phyloP scores from a whole-genome alignment of 2,329 filamentous ascomycete genomes.

The Monilinia vaccinii-corymbosi region DNA sequence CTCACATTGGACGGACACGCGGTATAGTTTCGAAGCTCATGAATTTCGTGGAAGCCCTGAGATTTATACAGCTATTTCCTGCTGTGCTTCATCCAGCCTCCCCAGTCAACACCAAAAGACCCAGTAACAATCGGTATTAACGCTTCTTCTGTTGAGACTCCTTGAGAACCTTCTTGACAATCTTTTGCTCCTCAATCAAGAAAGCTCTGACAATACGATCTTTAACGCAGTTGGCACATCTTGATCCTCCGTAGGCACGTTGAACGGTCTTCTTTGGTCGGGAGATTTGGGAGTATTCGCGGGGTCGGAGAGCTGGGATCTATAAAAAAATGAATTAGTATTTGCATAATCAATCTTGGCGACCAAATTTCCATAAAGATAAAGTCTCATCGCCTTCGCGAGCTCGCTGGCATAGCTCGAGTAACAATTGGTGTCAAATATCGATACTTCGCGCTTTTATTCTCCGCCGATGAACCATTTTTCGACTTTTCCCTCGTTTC shows the following conservation, averaged over 20 bases:
- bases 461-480: background rate
- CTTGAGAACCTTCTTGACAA: slow-evolving; percentile 99
- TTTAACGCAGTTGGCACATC: slow-evolving; percentile 97
- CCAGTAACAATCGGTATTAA: slow-evolving; percentile 24
- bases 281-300: slow-evolving; percentile 94
- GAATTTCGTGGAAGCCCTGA: slow-evolving; percentile 25
- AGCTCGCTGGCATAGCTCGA: background rate
- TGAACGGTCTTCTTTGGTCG: slow-evolving; percentile 99
- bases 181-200: slow-evolving; percentile 99
- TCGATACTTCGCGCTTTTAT: background rate
- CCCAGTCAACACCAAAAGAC: slow-evolving; percentile 29
- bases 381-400: background rate
- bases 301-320: slow-evolving; percentile 94
- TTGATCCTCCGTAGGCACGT: slow-evolving; percentile 95
- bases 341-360: background rate
- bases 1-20: slow-evolving; percentile 1
- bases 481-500: background rate
- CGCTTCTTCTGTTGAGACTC: slow-evolving; percentile 68
- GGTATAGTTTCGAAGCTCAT: slow-evolving; percentile 23
- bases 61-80: slow-evolving; percentile 30
- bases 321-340: slow-evolving; percentile 34
- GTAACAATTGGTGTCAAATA: background rate
- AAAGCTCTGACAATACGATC: slow-evolving; percentile 97
- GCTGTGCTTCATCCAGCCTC: slow-evolving; percentile 29
- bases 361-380: background rate